These are phyloP conservation scores for Saccharomycopsis hybrid DNA, from an alignment of 1,139 yeast genomes.

Conservation along the genomic window DNA sequence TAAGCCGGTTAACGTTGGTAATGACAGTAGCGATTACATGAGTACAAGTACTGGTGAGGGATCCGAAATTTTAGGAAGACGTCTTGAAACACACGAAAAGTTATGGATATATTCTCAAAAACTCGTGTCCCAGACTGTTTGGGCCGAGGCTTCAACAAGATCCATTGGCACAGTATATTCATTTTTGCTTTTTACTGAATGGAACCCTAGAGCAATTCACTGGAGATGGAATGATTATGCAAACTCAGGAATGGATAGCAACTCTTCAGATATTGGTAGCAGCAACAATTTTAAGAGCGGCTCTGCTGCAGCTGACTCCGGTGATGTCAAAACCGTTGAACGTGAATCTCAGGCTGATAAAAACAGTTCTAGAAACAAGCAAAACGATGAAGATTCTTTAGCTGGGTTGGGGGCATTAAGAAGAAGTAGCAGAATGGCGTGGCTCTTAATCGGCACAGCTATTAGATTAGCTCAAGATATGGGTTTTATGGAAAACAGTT, in stretches of 20 bases:
- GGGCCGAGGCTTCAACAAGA: constrained; percentile 92
- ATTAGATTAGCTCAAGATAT: constrained; percentile 83
- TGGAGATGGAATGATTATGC: constrained; percentile 88
- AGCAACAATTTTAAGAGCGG: constrained; percentile 14
- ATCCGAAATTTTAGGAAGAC: constrained; percentile 20
- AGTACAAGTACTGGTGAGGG: constrained; percentile 13
- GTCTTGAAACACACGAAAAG: constrained; percentile 65
- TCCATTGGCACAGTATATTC: constrained; percentile 84
- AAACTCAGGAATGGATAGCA: constrained; percentile 32
- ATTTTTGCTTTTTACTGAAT: constrained; percentile 80
- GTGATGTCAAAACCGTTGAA: neutral
- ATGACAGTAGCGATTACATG: constrained; percentile 23
- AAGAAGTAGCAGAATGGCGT: constrained; percentile 83
- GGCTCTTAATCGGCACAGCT: constrained; percentile 89
- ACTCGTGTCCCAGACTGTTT: constrained; percentile 77
- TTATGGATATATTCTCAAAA: constrained; percentile 82
- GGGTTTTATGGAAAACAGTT: constrained; percentile 68
- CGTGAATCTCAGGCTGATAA: neutral
- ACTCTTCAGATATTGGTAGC: constrained; percentile 19
- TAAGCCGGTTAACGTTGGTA: constrained; percentile 43
- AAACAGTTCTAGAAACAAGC: neutral
- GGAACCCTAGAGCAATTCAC: constrained; percentile 94
- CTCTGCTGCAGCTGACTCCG: neutral
- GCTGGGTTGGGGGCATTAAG: constrained; percentile 84
- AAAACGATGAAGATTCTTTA: constrained; percentile 39